Conservation (phyloP, 2,329 filamentous ascomycete genomes). For the Aspergillus sp. region DNA sequence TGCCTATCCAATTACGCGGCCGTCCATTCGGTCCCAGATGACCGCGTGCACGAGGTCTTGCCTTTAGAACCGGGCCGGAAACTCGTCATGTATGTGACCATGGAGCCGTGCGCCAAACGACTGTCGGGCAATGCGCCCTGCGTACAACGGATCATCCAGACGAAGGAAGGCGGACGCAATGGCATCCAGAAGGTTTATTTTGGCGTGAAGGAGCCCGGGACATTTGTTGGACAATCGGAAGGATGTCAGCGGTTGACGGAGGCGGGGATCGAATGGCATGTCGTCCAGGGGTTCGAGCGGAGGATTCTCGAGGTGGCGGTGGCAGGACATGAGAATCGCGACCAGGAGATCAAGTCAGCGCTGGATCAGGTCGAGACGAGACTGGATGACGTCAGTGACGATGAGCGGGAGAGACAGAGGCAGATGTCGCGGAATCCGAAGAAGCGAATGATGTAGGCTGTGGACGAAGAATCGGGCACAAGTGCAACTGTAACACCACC, state of each 20-base stretch:
- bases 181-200: slow-evolving; percentile 78
- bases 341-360: slow-evolving; percentile 28
- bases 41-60: slow-evolving; percentile 42
- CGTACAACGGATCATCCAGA: slow-evolving; percentile 70
- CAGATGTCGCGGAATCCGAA: slow-evolving; percentile 43
- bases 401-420: slow-evolving; percentile 40
- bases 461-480: not conserved
- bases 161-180: slow-evolving; percentile 48
- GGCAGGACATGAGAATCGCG: slow-evolving; percentile 65
- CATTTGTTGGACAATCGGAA: slow-evolving; percentile 80
- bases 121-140: slow-evolving; percentile 53
- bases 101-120: slow-evolving; percentile 59
- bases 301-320: slow-evolving; percentile 81
- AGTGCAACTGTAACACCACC: not conserved
- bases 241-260: slow-evolving; percentile 69
- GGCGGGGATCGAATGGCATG: slow-evolving; percentile 71
- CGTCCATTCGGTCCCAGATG: slow-evolving; percentile 34
- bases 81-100: slow-evolving; percentile 80
- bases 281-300: slow-evolving; percentile 72
- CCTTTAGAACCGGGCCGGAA: slow-evolving; percentile 41
- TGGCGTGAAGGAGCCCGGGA: slow-evolving; percentile 85
- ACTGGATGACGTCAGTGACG: slow-evolving; percentile 38
- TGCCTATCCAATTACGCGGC: slow-evolving; percentile 69
- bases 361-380: slow-evolving; percentile 32
- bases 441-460: slow-evolving; percentile 48